Evolutionary conservation across 1,139 yeast species (phyloP), one percentile per base, ranked within the genome.

Genomic region (Nakaseomyces kungkrabaensis): DNA sequence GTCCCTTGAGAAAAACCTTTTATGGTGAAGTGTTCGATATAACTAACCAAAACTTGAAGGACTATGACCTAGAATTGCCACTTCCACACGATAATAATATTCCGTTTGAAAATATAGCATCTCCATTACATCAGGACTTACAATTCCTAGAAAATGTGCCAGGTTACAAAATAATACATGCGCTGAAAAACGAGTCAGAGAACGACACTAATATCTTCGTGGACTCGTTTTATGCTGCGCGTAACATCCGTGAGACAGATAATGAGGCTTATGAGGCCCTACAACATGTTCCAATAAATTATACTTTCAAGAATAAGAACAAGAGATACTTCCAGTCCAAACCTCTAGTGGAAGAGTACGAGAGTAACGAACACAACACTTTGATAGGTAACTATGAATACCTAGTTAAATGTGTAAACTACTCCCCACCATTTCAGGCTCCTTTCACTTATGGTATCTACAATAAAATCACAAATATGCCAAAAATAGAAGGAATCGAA

Each of bases 381-480:
- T 51, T 55, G 43, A 53, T 58, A 13, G 57, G 65, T 13, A 60
- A 59, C 48, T 68, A 59, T 49, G 54, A 70, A 46, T 71, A 71
- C 7, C 63, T 65, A 40, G 77, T 84, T 51, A 76, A 76, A 54
- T 81, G 76, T 47, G 77, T 85, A 36, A 85, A 84, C 60, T 86
- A 85, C 62, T 80, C 94, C 1, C 95, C 95, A 1, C 94, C 94
- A 10, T 86, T 85, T 70, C 95, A 86, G 61, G 94, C 88, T 0
- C 94, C 94, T 0, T 78, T 81, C 54, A 89, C 83, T 52, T 66
- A 69, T 54, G 81, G 81, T 25, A 70, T 77, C 27, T 69, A 72
- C 33, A 66, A 65, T 45, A 66, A 68, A 45, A 56, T 65, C 26
- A 58, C 62, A 5, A 59, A 62, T 4, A 51, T 47, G 38, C 53